Base-by-base conservation (phyloP, 768 basidiomycete genomes). In the Lactifluus piperatus region DNA sequence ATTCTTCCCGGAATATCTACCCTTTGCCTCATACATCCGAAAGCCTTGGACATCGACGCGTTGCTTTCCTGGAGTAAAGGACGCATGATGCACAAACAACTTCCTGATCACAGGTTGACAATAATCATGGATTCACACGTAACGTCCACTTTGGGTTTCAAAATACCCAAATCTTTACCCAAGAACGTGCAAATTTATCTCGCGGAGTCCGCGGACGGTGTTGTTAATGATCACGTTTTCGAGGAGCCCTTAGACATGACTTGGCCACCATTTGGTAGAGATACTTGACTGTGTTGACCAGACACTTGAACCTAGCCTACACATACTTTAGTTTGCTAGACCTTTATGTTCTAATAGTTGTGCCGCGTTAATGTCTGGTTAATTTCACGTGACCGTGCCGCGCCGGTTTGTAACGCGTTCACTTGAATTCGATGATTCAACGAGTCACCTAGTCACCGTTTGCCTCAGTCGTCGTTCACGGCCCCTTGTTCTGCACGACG, bases 241-340 rank as follows among this genome's bases (percentile, higher is more conserved):
- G 56, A 62, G 36, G 61, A 64, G 27, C 63, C 63, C n/a, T 26
- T 46, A 22, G 56, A 62, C 48, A 62, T 64, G 63, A 63, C 50
- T 32, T 62, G 52, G 14, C 51, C 45, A 27, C 60, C 63, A 20
- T 64, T 64, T 48, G 63, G 63, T 43, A 64, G 52, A 51, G 63
- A 64, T 22, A 34, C 32, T 48, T 60, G 34, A 60, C 32, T 32
- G 9, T 6, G n/a, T 16, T 13, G 24, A 48, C n/a, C 16, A 14
- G 36, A 48, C 20, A 34, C 30, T 24, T 32, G 20, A 26, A 46
- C 7, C 10, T 4, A n/a, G 2, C 13, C 11, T 24, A 41, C 34
- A 41, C n/a, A 24, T 58, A 41, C 3, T 32, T 48, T 49, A 49
- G 52, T 54, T 44, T 49, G 47, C 30, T 60, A 45, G 47, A 59